Conservation (phyloP, 441 rosid species). For the Erodium trifolium region DNA sequence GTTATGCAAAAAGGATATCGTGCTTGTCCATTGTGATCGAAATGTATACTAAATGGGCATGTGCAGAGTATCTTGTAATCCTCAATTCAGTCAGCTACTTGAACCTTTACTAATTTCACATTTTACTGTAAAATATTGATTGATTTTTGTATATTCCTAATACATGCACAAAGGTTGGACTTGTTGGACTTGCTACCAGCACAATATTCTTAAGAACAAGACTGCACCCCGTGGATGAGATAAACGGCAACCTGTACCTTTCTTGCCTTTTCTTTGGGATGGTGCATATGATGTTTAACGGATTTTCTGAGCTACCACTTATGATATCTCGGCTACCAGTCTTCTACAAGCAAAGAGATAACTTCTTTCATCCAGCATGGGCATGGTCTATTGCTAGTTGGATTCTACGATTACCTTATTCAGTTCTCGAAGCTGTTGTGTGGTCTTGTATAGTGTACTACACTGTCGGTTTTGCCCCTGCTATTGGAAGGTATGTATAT, state of each 20-base stretch:
- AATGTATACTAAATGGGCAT: neutral
- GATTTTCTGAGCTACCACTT: conserved; percentile 72
- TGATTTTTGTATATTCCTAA: conserved; percentile 10
- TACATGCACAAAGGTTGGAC: conserved; percentile 46
- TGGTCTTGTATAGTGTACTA: conserved; percentile 85
- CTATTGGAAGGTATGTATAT: conserved; percentile 43
- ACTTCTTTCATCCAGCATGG: conserved; percentile 91
- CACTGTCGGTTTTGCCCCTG: conserved; percentile 76
- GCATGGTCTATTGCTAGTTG: conserved; percentile 75
- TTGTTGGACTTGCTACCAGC: conserved; percentile 77
- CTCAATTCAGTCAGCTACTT: neutral
- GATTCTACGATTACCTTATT: conserved; percentile 78
- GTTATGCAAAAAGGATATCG: neutral
- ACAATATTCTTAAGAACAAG: conserved; percentile 70
- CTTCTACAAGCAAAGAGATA: conserved; percentile 85
- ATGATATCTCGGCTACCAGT: conserved; percentile 83
- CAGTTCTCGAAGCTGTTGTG: conserved; percentile 66
- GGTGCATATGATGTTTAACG: conserved; percentile 89
- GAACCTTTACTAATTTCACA: neutral
- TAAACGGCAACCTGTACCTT: conserved; percentile 58
- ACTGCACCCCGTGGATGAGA: conserved; percentile 68
- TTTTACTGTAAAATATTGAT: conserved; percentile 9
- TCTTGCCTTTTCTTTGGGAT: conserved; percentile 77
- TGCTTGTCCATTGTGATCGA: neutral
- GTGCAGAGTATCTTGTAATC: no score